Percentiles rank a stretch among this genome's conserved stretches.
phyloP scores from a whole-genome alignment of 345 rosid species.

The Populus ilicifolia region DNA sequence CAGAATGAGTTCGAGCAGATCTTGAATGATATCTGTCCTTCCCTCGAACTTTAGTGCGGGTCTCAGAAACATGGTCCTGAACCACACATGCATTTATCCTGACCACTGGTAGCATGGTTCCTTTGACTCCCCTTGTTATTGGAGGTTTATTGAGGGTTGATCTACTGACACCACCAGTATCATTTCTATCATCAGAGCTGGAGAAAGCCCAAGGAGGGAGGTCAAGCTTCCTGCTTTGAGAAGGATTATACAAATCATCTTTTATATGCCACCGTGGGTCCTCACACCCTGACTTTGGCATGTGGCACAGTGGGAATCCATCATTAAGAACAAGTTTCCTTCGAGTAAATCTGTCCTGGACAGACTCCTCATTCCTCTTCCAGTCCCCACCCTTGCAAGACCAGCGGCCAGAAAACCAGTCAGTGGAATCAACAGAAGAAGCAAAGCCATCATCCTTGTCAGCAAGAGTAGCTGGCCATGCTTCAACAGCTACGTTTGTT shows the following conservation, averaged over 20 bases:
- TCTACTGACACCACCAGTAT: constrained; percentile 33
- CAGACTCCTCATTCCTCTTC: constrained; percentile 80
- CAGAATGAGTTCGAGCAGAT: constrained; percentile 58
- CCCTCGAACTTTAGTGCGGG: constrained; percentile 58
- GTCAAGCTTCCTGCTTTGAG: constrained; percentile 76
- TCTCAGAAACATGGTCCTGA: constrained; percentile 83
- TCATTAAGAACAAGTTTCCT: constrained; percentile 82
- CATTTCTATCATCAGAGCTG: constrained; percentile 65
- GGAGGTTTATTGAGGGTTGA: constrained; percentile 45
- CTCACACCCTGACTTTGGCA: constrained; percentile 81
- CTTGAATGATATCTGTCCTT: constrained; percentile 69
- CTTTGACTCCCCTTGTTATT: constrained; percentile 62
- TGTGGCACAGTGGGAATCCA: constrained; percentile 91
- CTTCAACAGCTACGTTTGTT: constrained; percentile 36
- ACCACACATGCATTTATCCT: constrained; percentile 97
- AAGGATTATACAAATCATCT: constrained; percentile 77
- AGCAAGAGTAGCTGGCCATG: constrained; percentile 26
- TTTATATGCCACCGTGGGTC: constrained; percentile 92
- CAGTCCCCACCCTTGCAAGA: constrained; percentile 99
- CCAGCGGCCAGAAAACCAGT: constrained; percentile 78
- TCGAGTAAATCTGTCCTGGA: constrained; percentile 54
- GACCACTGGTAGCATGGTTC: constrained; percentile 71
- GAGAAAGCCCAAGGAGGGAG: constrained; percentile 93
- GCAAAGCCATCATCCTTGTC: constrained; percentile 41
- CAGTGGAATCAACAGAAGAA: constrained; percentile 40